These are phyloP conservation scores for Phytopythium oedochilum DNA, from an alignment of 352 stramenopile species.

Conservation along the genomic window DNA sequence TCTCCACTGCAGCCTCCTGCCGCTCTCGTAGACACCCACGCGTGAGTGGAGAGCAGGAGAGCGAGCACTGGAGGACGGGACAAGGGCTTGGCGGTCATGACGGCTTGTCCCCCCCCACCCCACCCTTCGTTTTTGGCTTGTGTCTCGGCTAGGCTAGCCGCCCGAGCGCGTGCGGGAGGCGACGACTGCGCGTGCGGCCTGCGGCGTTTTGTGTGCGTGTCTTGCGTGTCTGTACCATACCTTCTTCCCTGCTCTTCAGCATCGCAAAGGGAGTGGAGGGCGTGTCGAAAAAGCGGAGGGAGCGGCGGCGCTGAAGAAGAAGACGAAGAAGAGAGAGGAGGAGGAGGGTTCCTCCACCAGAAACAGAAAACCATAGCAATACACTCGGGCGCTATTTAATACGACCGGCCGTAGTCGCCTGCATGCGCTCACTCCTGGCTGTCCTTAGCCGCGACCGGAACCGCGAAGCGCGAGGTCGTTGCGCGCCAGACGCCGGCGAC, in stretches of 20 bases:
- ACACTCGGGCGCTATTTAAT: slow-evolving; percentile 32
- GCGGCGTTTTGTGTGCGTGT: slow-evolving; percentile 14
- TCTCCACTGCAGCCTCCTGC: slow-evolving; percentile 74
- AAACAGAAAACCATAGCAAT: slow-evolving; percentile 13
- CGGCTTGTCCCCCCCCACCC: too few species aligned
- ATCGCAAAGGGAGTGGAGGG: slow-evolving; percentile 1
- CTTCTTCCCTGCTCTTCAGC: slow-evolving; percentile 5
- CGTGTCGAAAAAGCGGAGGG: slow-evolving; percentile 8
- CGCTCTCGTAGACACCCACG: slow-evolving; percentile 38
- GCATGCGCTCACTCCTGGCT: slow-evolving; percentile 3
- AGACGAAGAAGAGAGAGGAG: not conserved
- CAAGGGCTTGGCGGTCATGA: too few species aligned
- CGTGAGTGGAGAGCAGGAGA: not conserved
- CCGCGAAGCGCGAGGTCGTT: slow-evolving; percentile 37
- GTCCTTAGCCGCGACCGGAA: not conserved
- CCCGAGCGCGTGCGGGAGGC: not conserved
- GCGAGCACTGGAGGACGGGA: not conserved
- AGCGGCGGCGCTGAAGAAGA: not conserved
- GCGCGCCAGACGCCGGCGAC: slow-evolving; percentile 44
- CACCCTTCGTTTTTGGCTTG: slow-evolving; percentile 2
- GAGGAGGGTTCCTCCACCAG: too few species aligned
- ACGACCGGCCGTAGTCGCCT: not conserved
- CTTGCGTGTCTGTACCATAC: slow-evolving; percentile 44
- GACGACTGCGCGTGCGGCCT: not conserved
- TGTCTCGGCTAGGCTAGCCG: not conserved